Evolutionary conservation across 1,139 yeast genomes (phyloP), one percentile per base, ranked within the genome.

Genomic region (Pichia norvegensis): DNA sequence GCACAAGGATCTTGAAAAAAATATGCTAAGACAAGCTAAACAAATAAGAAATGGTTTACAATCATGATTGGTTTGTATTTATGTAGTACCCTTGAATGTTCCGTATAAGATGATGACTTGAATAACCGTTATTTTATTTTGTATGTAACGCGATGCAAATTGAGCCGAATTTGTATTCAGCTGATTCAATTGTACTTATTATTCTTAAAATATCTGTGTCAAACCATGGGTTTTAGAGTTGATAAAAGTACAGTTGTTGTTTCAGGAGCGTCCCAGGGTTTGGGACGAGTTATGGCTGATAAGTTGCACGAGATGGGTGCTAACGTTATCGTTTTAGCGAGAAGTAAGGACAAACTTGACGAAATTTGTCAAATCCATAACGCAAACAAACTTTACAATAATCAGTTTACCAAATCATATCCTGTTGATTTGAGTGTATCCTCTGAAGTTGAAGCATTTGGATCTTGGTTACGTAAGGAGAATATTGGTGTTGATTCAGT

Each of bases 231-330:
- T 3, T 57, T 64, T 48, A 60, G 49, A 55, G 64, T 68, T 8
- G 56, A 53, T 59, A 78, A 76, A 22, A 80, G 81, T 63, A 62
- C 77, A 1, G 90, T 85, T 2, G 73, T 92, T n/a, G 73, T 94
- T 19, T 77, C 95, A 0, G 99, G 99, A 1, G 98, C 92, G 0
- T 88, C 97, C 0, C 98, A 92, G 59, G 99, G 99, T 0, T 69
- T 92, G 1, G 98, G 99, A 0, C 80, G 79, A 2, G 85, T 85
- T 41, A 63, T 94, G 46, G 95, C 95, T 0, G 67, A 68, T 36
- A 70, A 76, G 50, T 31, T 58, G 3, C 81, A 76, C 48, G 52
- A 66, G 4, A 60, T 64, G 23, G 82, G 85, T 7, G 85, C 92
- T 42, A 67, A 68, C 50, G 86, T 90, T 6, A 69, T 83, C 1